phyloP scores from a whole-genome alignment of 139 green algal genomes.

The Chlamydomonas incerta region DNA sequence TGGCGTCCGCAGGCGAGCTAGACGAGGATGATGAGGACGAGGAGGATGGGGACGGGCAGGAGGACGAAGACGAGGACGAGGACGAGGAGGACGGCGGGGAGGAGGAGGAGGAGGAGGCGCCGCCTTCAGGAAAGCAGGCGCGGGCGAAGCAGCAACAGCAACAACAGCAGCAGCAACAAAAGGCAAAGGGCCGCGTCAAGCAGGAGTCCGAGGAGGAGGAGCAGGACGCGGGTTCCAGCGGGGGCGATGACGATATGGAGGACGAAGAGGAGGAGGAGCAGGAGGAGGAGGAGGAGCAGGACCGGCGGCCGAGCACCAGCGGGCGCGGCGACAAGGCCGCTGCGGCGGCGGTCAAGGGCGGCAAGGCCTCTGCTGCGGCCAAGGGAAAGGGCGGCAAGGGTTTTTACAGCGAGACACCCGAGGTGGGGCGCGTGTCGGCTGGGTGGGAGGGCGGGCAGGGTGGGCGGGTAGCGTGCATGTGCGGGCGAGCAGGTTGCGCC shows the following conservation, averaged over 20 bases:
- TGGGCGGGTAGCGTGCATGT: no score
- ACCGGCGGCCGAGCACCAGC: not conserved
- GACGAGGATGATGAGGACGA: conserved; percentile 57
- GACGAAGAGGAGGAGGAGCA: conserved; percentile 29
- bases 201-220: conserved; percentile 27
- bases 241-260: conserved; percentile 40
- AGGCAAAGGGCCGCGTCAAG: not conserved
- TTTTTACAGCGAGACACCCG: conserved; percentile 41
- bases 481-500: no score
- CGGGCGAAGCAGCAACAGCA: not conserved
- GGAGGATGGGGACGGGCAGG: conserved; percentile 43
- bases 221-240: conserved; percentile 17
- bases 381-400: conserved; percentile 2
- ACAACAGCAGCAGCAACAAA: conserved; percentile 31
- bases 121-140: not conserved
- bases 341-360: conserved; percentile 28
- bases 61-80: conserved; percentile 34
- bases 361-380: not conserved
- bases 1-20: conserved; percentile 50
- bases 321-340: conserved; percentile 1
- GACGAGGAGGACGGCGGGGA: conserved; percentile 35
- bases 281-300: conserved; percentile 47
- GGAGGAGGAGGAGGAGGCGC: conserved; percentile 29
- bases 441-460: no score
- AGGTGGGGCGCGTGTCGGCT: not conserved